Conservation (phyloP, 371 early-diverging fungal genomes). For the Saksenaea vasiformis region DNA sequence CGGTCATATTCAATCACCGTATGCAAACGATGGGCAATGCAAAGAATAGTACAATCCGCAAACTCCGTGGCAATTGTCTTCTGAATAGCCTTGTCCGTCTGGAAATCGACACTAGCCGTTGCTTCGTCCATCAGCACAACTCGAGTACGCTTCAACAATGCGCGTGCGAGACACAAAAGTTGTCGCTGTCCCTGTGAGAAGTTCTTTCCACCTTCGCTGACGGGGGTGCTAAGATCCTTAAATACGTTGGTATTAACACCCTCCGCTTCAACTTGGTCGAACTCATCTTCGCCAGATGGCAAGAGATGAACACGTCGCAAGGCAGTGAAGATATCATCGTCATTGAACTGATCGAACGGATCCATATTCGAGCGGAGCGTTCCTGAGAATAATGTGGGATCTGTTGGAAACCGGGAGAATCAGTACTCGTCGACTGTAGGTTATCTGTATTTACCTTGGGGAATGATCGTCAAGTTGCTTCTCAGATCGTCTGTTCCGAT, state of each 20-base stretch:
- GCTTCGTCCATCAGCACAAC: slow-evolving; percentile 72
- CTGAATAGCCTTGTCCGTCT: slow-evolving; percentile 70
- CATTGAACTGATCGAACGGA: slow-evolving; percentile 64
- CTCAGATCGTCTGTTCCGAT: slow-evolving; percentile 76
- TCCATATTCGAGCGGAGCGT: slow-evolving; percentile 70
- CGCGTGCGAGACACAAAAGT: slow-evolving; percentile 79
- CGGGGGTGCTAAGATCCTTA: slow-evolving; percentile 33
- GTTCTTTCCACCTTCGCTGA: slow-evolving; percentile 73
- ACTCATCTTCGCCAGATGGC: slow-evolving; percentile 17
- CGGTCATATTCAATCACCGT: slow-evolving; percentile 86
- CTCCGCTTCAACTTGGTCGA: slow-evolving; percentile 27
- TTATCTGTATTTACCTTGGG: slow-evolving; percentile 47
- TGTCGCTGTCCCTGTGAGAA: slow-evolving; percentile 89
- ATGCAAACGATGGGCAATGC: slow-evolving; percentile 83
- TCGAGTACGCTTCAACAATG: slow-evolving; percentile 55
- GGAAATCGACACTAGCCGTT: slow-evolving; percentile 77
- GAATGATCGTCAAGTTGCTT: slow-evolving; percentile 71
- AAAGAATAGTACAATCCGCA: slow-evolving; percentile 68
- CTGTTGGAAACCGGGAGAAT: slow-evolving; percentile 17
- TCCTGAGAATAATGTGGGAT: slow-evolving; percentile 68
- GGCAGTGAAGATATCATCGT: slow-evolving; percentile 70
- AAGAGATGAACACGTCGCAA: slow-evolving; percentile 59
- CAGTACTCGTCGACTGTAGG: too few species aligned
- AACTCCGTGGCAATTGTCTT: slow-evolving; percentile 66
- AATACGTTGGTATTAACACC: slow-evolving; percentile 52